These are phyloP conservation scores for Pochonia chlamydosporia DNA, from an alignment of 2,329 filamentous ascomycete genomes.

Conservation along the genomic window DNA sequence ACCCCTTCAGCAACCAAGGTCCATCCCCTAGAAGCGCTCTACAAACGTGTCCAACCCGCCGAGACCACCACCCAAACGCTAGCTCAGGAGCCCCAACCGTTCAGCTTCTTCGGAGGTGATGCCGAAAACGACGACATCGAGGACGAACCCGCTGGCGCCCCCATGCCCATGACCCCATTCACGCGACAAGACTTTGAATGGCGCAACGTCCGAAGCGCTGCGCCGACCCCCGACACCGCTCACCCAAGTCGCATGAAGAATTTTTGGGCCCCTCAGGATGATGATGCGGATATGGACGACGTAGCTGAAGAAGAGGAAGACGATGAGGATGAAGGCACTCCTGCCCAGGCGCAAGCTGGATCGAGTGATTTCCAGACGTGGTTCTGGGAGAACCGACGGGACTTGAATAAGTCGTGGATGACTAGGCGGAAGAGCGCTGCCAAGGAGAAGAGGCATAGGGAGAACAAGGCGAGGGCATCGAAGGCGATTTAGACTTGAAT, in stretches of 20 bases:
- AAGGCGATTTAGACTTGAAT: conserved; percentile 25
- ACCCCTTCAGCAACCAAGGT: conserved; percentile 47
- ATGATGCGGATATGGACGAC: conserved; percentile 24
- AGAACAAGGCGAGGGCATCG: conserved; percentile 52
- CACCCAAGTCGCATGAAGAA: conserved; percentile 61
- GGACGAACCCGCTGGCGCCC: conserved; percentile 31
- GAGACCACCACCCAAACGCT: conserved; percentile 23
- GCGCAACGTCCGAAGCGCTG: conserved; percentile 75
- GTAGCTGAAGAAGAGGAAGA: conserved; percentile 25
- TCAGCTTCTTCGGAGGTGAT: conserved; percentile 71
- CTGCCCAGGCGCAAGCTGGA: conserved; percentile 15
- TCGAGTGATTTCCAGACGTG: conserved; percentile 56
- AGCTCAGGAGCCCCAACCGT: conserved; percentile 46
- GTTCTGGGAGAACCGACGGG: conserved; percentile 63
- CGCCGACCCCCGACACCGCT: conserved; percentile 91
- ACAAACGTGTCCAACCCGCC: conserved; percentile 61
- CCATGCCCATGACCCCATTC: conserved; percentile 73
- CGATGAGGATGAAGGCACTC: conserved; percentile 19
- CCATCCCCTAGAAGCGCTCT: conserved; percentile 87
- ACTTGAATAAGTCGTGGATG: conserved; percentile 63
- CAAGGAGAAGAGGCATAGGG: conserved; percentile 62
- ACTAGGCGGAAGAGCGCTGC: conserved; percentile 54
- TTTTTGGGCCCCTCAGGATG: conserved; percentile 44
- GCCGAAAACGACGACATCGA: conserved; percentile 40
- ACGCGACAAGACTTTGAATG: conserved; percentile 72